Evolutionary conservation across 2,329 filamentous ascomycete genomes (phyloP).

Genomic region (Neonectria coccinea): DNA sequence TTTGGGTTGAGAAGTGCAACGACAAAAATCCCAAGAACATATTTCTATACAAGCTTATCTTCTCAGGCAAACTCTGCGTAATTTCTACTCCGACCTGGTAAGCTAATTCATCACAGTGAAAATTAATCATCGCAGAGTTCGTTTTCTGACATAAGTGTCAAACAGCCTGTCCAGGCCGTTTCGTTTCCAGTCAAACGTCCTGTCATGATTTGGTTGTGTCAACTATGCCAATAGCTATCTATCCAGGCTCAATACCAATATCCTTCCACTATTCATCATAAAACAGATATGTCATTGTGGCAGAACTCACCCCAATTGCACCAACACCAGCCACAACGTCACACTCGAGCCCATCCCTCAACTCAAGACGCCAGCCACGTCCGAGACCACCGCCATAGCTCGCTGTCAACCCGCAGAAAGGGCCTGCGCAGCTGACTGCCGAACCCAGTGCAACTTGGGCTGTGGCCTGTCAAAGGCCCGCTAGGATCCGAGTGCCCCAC

Average conservation of each 20-base stretch:
- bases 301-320: background rate
- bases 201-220: background rate
- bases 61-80: no score
- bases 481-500: slow-evolving; percentile 15
- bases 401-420: slow-evolving; percentile 8
- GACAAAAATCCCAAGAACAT: background rate
- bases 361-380: slow-evolving; percentile 5
- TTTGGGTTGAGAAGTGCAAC: background rate
- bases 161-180: no score
- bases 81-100: no score
- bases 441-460: background rate
- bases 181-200: no score
- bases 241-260: background rate
- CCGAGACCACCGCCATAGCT: slow-evolving; percentile 10
- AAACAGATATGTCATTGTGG: background rate
- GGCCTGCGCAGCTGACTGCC: background rate
- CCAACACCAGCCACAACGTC: slow-evolving; percentile 1
- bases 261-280: background rate
- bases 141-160: no score
- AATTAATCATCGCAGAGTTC: no score
- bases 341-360: background rate
- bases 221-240: background rate
- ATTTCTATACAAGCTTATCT: no score
- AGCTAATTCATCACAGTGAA: no score
- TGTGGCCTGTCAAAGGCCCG: slow-evolving; percentile 17